Percentiles rank a stretch among this genome's conserved stretches.
Conservation (phyloP, 495 filamentous ascomycete genomes). For the Lasiosphaeria miniovina region DNA sequence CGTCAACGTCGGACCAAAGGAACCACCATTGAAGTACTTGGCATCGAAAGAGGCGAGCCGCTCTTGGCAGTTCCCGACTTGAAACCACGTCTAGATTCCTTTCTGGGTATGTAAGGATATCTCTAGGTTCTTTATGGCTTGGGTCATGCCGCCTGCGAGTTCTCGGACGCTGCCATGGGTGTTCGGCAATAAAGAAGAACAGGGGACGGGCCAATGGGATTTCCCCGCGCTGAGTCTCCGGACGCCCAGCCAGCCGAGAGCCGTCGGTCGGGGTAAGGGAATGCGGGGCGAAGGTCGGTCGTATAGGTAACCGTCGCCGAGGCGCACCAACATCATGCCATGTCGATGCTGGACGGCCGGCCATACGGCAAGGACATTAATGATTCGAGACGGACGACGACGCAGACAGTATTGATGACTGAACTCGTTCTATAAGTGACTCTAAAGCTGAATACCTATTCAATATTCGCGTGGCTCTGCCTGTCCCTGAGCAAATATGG, state of each 20-base stretch:
- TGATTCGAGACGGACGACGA: neutral
- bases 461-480: too few species aligned
- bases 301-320: too few species aligned
- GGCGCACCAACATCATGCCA: neutral
- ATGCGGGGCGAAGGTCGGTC: conserved; percentile 5
- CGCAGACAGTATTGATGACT: neutral
- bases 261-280: conserved; percentile 10
- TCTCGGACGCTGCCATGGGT: too few species aligned
- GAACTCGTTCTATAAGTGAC: neutral
- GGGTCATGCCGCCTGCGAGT: too few species aligned
- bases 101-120: neutral
- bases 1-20: too few species aligned
- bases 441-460: too few species aligned
- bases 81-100: too few species aligned
- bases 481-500: neutral
- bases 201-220: neutral
- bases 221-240: conserved; percentile 1
- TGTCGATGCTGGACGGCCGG: neutral
- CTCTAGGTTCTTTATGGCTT: neutral
- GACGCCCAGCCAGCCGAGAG: neutral
- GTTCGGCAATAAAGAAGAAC: neutral
- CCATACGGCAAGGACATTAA: too few species aligned
- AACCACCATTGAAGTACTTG: too few species aligned
- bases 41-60: too few species aligned
- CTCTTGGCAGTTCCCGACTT: too few species aligned